phyloP scores from a whole-genome alignment of 805 yeast species.

The Suhomyces sp. region DNA sequence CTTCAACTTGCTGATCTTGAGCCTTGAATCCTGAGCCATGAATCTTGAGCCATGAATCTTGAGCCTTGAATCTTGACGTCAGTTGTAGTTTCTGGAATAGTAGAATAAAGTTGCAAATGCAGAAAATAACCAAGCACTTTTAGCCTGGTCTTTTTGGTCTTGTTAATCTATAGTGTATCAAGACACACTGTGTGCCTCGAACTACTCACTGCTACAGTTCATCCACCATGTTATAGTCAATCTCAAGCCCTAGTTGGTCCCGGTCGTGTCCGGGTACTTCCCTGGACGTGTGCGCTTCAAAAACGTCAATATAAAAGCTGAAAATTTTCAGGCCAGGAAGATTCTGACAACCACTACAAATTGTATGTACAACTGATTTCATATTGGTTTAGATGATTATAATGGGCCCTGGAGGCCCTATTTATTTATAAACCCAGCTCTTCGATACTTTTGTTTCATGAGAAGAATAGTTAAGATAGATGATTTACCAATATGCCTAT shows the following conservation, averaged over 20 bases:
- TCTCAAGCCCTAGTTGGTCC: not conserved
- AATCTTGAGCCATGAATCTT: not conserved
- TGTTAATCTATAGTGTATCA: not conserved
- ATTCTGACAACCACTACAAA: not conserved
- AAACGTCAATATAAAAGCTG: not conserved
- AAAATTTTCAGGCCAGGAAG: not conserved
- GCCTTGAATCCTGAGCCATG: not conserved
- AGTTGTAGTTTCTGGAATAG: not conserved
- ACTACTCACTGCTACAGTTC: not conserved
- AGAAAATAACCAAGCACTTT: not conserved
- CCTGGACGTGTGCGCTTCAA: not conserved
- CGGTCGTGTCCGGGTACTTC: not conserved
- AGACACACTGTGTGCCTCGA: not conserved
- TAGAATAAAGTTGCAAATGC: not conserved
- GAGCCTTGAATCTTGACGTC: not conserved
- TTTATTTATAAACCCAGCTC: slow-evolving; percentile 24
- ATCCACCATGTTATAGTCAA: not conserved
- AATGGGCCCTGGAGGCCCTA: slow-evolving; percentile 24
- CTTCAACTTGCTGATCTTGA: not conserved
- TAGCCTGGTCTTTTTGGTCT: not conserved
- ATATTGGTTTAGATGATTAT: slow-evolving; percentile 15
- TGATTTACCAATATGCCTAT: slow-evolving; percentile 9
- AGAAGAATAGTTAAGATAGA: slow-evolving; percentile 20
- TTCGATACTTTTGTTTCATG: slow-evolving; percentile 25
- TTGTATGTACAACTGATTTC: not conserved